Evolutionary conservation across 371 early-diverging fungal species (phyloP).

Genomic region (Haplosporangium sp.): DNA sequence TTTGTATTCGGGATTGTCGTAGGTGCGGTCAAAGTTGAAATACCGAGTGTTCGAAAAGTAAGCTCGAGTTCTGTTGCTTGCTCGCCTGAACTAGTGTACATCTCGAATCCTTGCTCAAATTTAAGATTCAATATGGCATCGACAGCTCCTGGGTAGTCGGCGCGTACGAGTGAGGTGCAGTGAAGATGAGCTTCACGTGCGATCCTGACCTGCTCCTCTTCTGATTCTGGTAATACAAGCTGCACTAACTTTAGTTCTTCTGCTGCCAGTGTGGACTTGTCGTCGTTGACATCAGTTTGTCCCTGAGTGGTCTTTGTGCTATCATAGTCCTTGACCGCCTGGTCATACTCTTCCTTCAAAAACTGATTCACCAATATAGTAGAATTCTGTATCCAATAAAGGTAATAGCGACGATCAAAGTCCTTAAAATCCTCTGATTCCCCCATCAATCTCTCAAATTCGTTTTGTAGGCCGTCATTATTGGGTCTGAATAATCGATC

Average conservation of each 20-base stretch:
- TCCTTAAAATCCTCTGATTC: constrained; percentile 10
- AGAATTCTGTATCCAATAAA: constrained; percentile 23
- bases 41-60: constrained; percentile 33
- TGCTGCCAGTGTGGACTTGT: neutral
- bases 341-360: constrained; percentile 26
- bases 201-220: constrained; percentile 31
- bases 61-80: constrained; percentile 28
- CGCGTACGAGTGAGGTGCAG: constrained; percentile 22
- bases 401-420: constrained; percentile 20
- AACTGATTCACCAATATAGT: constrained; percentile 18
- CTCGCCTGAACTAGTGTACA: constrained; percentile 49
- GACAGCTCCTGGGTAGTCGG: constrained; percentile 46
- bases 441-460: neutral
- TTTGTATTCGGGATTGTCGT: neutral
- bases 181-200: constrained; percentile 24
- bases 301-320: neutral
- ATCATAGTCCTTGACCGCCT: neutral
- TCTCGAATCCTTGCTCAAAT: constrained; percentile 27
- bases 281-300: too few species aligned
- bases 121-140: constrained; percentile 37
- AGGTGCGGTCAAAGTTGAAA: constrained; percentile 1
- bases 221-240: constrained; percentile 25
- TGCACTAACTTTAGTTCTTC: neutral
- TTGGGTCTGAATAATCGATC: constrained; percentile 12
- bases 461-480: neutral